Base-by-base conservation (phyloP, 805 yeast genomes). In the Torulaspora indica region DNA sequence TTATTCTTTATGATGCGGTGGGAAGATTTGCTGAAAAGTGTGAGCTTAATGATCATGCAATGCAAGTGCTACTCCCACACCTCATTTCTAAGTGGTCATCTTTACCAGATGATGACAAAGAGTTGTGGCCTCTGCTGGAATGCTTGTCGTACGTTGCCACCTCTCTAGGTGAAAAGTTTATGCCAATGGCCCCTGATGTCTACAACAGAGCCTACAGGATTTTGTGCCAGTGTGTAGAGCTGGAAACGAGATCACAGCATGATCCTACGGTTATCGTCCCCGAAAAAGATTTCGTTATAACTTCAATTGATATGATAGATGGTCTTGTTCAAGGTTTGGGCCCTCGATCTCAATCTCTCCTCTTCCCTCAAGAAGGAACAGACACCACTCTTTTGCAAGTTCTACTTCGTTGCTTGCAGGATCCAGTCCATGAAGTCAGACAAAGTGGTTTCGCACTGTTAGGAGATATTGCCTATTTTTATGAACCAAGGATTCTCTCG, bases 141-240 rank as follows among this genome's bases (percentile, higher is more conserved):
- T 90, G 98, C 66, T 76, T 93, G 77, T 86, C 96, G 4, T 79
- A 89, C 14, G 85, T 93, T 27, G 95, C 97, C 9, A 89, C 95
- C 1, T 77, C 89, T 2, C 68, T 90, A 47, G 95, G 96, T 17
- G 87, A 84, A 50, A 63, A 77, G 22, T 91, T 91, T 70, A 85
- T 89, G 5, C 95, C 95, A 5, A 88, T 81, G 70, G 97, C 98
- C 0, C 74, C 83, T 8, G 85, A 90, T 6, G 91, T 90, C 8
- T 93, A 87, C 61, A 77, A 77, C 56, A 73, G 98, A 53, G 87
- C 95, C 1, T 67, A 80, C 41, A 72, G 79, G 44, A 85, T 93
- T 36, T 69, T 93, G 40, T 68, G 76, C 23, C 75, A 76, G 45
- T 82, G 88, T 57, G 75, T 91, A 8, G 80, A 82, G 41, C 70